A percentile compares a stretch with the other conserved stretches of the same genome.
These are phyloP conservation scores for Ustilaginoidea virens DNA, from an alignment of 2,329 filamentous ascomycete genomes.

Conservation along the genomic window DNA sequence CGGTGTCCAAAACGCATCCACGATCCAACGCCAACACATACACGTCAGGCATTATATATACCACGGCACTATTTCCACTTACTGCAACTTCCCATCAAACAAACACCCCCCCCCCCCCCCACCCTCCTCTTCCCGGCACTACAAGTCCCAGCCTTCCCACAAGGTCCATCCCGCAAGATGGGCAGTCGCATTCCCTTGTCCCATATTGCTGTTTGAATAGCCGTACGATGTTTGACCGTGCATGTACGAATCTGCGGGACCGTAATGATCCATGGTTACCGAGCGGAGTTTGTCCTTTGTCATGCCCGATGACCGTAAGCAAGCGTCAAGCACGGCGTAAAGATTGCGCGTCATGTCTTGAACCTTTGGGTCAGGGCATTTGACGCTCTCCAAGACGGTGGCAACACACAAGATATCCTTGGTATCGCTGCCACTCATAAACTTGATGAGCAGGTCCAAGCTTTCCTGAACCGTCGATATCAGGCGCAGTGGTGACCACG, in stretches of 20 bases:
- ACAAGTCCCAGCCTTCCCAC: constrained; percentile 26
- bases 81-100: not conserved
- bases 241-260: constrained; percentile 11
- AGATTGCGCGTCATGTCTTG: constrained; percentile 27
- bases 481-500: constrained; percentile 27
- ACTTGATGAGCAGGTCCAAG: constrained; percentile 27
- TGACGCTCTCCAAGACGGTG: constrained; percentile 30
- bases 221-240: constrained; percentile 14
- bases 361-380: constrained; percentile 22
- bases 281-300: constrained; percentile 18
- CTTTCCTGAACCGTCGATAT: constrained; percentile 30
- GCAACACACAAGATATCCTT: constrained; percentile 34
- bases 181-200: constrained; percentile 12
- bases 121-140: not conserved
- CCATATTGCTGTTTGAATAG: constrained; percentile 14
- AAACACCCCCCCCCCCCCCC: too few species aligned
- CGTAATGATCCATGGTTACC: constrained; percentile 2
- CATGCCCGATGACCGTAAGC: constrained; percentile 26
- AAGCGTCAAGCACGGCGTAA: constrained; percentile 26
- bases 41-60: constrained; percentile 1
- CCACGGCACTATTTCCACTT: not conserved
- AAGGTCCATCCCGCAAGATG: constrained; percentile 21
- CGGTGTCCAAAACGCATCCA: too few species aligned
- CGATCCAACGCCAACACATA: too few species aligned
- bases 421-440: constrained; percentile 32